Percentiles rank a stretch among this genome's conserved stretches.
Conservation (phyloP, 371 early-diverging fungal genomes). For the Apophysomyces ossiformis region DNA sequence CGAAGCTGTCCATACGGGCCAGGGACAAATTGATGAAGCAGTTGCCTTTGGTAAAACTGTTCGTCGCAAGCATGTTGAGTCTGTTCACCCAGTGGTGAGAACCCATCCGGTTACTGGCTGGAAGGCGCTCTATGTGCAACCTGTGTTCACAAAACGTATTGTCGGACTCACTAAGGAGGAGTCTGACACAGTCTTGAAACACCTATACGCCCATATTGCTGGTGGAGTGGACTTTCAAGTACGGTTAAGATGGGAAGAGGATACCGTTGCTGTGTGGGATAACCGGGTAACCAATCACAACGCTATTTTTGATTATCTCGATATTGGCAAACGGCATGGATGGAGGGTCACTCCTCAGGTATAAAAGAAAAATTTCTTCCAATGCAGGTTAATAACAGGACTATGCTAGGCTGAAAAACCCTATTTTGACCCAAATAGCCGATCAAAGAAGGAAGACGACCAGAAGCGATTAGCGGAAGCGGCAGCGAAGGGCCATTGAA, state of each 20-base stretch:
- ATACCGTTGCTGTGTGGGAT: constrained; percentile 68
- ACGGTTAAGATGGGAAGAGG: constrained; percentile 63
- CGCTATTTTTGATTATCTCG: constrained; percentile 55
- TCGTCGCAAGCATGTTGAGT: constrained; percentile 48
- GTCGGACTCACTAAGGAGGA: constrained; percentile 57
- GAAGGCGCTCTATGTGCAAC: constrained; percentile 66
- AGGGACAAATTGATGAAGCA: constrained; percentile 44
- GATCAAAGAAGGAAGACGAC: constrained; percentile 14
- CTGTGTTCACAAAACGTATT: constrained; percentile 65
- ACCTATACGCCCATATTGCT: constrained; percentile 55
- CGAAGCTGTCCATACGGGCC: constrained; percentile 64
- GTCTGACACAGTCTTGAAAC: constrained; percentile 59
- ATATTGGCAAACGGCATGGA: constrained; percentile 43
- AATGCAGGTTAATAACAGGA: neutral
- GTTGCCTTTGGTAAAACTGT: constrained; percentile 41
- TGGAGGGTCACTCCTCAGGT: constrained; percentile 54
- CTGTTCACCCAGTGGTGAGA: constrained; percentile 65
- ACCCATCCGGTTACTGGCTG: constrained; percentile 75
- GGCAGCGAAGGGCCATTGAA: too few species aligned
- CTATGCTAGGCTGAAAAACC: constrained; percentile 51
- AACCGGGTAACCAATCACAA: constrained; percentile 59
- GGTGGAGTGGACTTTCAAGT: constrained; percentile 63
- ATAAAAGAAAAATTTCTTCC: neutral
- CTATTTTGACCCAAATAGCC: constrained; percentile 56
- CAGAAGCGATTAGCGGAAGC: neutral